Evolutionary conservation across 192 early-diverging fungal species (phyloP).

Genomic region (Neocallimastix lanati): DNA sequence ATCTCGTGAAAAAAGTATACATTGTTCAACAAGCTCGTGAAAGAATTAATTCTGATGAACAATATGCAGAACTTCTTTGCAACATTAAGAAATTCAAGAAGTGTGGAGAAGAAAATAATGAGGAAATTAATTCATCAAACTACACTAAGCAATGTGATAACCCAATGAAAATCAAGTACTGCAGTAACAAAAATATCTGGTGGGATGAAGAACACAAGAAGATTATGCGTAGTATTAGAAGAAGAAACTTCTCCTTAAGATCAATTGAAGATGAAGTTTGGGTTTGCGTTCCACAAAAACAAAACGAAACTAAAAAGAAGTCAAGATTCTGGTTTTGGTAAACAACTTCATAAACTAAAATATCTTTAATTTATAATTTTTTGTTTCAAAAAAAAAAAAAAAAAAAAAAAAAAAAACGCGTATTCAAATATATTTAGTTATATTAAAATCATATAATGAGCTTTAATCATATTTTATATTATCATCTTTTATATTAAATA

Average conservation of each 20-base stretch:
- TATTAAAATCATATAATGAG: too few species aligned
- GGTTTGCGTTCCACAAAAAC: neutral
- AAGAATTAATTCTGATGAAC: neutral
- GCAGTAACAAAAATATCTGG: neutral
- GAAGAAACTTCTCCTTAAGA: neutral
- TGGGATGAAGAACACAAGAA: neutral
- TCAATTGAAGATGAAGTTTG: neutral
- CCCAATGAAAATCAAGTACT: neutral
- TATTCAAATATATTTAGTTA: too few species aligned
- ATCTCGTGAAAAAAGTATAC: neutral
- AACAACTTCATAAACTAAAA: too few species aligned
- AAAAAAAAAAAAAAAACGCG: too few species aligned
- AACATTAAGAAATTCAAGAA: neutral
- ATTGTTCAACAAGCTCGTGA: neutral
- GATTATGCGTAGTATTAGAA: neutral
- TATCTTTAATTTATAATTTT: too few species aligned
- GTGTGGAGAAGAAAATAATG: neutral
- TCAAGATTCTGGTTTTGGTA: neutral
- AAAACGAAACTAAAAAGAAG: neutral
- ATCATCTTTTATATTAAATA: too few species aligned
- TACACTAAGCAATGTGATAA: neutral
- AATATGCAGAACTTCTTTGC: neutral
- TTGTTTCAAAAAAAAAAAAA: too few species aligned
- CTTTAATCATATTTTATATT: too few species aligned
- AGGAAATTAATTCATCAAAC: neutral